Evolutionary conservation across 768 basidiomycete species (phyloP).

Genomic region (Phlebiopsis flavidoalba): DNA sequence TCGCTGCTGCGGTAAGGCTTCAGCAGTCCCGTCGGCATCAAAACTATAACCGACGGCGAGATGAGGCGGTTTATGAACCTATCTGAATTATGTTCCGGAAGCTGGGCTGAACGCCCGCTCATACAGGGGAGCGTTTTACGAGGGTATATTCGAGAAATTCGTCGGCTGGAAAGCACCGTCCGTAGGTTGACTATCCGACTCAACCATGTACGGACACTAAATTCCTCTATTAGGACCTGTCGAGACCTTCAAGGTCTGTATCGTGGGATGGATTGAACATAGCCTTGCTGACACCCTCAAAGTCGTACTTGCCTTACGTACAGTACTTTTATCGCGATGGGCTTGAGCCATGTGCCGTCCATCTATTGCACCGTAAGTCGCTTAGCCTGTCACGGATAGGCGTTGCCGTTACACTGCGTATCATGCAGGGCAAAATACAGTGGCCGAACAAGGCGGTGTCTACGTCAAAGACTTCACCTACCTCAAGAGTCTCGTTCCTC

Average conservation of each 20-base stretch:
- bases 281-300: neutral
- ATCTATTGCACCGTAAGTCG: constrained; percentile 16
- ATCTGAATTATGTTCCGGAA: neutral
- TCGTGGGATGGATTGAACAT: constrained; percentile 9
- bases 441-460: constrained; percentile 50
- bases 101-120: neutral
- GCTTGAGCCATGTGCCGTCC: constrained; percentile 17
- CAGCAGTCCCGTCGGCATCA: constrained; percentile 52
- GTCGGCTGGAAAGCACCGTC: constrained; percentile 43
- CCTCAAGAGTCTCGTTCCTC: constrained; percentile 48
- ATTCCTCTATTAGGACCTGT: constrained; percentile 11
- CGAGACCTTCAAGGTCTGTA: constrained; percentile 36
- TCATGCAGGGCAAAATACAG: constrained; percentile 52
- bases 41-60: constrained; percentile 59
- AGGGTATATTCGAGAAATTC: constrained; percentile 62
- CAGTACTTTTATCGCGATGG: constrained; percentile 14
- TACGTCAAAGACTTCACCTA: constrained; percentile 58
- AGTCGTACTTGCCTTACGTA: constrained; percentile 21
- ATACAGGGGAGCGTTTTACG: constrained; percentile 45
- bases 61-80: constrained; percentile 21
- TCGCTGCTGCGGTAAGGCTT: constrained; percentile 45
- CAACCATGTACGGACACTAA: neutral
- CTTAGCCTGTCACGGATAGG: neutral
- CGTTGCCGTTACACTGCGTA: neutral
- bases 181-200: constrained; percentile 5